Evolutionary conservation across 805 yeast genomes (phyloP).

Genomic region (Diddensiella santjacobensis): DNA sequence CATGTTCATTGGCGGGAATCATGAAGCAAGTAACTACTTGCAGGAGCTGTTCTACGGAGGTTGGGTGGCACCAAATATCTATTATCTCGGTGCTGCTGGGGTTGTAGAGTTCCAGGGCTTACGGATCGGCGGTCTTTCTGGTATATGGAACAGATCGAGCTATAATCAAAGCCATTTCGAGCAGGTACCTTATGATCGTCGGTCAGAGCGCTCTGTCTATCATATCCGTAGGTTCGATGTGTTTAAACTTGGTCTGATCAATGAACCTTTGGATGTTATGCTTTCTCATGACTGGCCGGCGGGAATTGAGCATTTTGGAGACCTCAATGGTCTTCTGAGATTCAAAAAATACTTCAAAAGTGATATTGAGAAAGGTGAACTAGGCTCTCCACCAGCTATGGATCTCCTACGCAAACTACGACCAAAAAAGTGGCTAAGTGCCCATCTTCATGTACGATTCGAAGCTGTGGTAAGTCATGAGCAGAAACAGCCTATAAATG

Average conservation of each 20-base stretch:
- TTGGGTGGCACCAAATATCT: slow-evolving; percentile 86
- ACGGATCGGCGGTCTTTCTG: slow-evolving; percentile 77
- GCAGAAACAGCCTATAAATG: slow-evolving; percentile 16
- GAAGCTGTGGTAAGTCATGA: slow-evolving; percentile 51
- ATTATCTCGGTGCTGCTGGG: slow-evolving; percentile 76
- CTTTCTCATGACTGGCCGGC: slow-evolving; percentile 95
- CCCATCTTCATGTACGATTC: slow-evolving; percentile 79
- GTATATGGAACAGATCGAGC: slow-evolving; percentile 63
- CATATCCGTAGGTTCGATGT: slow-evolving; percentile 67
- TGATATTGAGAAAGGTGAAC: slow-evolving; percentile 54
- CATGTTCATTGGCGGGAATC: slow-evolving; percentile 90
- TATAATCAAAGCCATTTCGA: slow-evolving; percentile 42
- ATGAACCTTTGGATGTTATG: slow-evolving; percentile 48
- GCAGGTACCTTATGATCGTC: slow-evolving; percentile 45
- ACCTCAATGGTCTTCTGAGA: slow-evolving; percentile 45
- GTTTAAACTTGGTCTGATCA: slow-evolving; percentile 48
- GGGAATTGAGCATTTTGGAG: slow-evolving; percentile 65
- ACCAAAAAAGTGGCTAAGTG: slow-evolving; percentile 81
- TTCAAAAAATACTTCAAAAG: slow-evolving; percentile 62
- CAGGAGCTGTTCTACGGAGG: slow-evolving; percentile 79
- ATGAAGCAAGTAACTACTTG: slow-evolving; percentile 80
- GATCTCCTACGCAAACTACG: slow-evolving; percentile 47
- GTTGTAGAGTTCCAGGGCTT: slow-evolving; percentile 72
- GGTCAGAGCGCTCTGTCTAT: slow-evolving; percentile 56
- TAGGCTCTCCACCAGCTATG: slow-evolving; percentile 73